Evolutionary conservation across 257 asterid genomes (phyloP).

Genomic region (Voacanga thouarsii): DNA sequence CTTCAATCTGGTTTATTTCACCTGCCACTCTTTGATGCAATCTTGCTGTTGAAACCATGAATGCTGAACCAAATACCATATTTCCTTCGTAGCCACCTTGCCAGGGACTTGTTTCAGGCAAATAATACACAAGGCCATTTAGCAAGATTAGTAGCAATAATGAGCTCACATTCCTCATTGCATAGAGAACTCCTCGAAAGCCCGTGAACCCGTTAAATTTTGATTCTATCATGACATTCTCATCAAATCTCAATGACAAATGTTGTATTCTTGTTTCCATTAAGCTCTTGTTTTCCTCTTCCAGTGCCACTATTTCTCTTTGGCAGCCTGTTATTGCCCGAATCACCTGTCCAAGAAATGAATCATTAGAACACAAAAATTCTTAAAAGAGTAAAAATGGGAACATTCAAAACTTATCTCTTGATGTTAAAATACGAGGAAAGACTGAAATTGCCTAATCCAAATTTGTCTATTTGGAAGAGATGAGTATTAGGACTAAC

Average conservation of each 20-base stretch:
- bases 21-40: conserved; percentile 51
- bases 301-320: conserved; percentile 53
- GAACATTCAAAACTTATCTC: not conserved
- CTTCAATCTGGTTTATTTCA: conserved; percentile 28
- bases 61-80: conserved; percentile 33
- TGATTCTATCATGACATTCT: conserved; percentile 42
- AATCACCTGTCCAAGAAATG: conserved; percentile 38
- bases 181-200: conserved; percentile 62
- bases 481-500: conserved; percentile 16
- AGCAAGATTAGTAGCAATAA: conserved; percentile 54
- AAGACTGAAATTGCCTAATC: not conserved
- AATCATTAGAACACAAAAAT: not conserved
- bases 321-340: conserved; percentile 60
- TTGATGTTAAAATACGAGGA: not conserved
- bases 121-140: conserved; percentile 61
- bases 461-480: not conserved
- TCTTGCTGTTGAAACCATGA: conserved; percentile 52
- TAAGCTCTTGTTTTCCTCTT: conserved; percentile 57
- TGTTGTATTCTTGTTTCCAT: conserved; percentile 54
- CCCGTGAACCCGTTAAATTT: conserved; percentile 68
- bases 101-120: conserved; percentile 58
- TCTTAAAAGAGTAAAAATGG: not conserved
- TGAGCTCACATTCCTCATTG: conserved; percentile 67
- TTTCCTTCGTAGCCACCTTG: conserved; percentile 36
- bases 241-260: conserved; percentile 46